Evolutionary conservation across 1,284 basidiomycete genomes (phyloP).

Genomic region (Meira nashicola): DNA sequence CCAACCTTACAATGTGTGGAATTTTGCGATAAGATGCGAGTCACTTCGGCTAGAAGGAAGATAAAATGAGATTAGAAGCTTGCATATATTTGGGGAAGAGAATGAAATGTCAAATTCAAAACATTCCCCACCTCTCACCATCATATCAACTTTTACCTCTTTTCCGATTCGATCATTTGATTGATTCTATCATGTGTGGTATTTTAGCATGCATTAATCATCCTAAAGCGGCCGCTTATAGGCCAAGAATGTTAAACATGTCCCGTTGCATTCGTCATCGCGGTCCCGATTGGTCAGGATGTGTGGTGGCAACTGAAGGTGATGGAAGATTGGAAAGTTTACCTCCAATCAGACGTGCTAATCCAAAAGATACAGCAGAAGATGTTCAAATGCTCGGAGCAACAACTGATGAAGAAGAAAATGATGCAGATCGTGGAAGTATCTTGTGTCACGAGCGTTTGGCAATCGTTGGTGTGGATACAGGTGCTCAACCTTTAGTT

Average conservation of each 20-base stretch:
- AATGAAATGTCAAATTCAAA: too few relatives aligned
- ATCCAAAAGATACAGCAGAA: not conserved
- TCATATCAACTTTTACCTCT: not conserved
- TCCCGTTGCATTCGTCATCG: slow-evolving; percentile 52
- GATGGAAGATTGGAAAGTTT: not conserved
- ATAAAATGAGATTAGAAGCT: too few relatives aligned
- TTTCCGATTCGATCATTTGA: not conserved
- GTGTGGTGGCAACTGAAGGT: slow-evolving; percentile 36
- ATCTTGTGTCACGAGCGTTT: slow-evolving; percentile 59
- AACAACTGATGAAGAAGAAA: slow-evolving; percentile 6
- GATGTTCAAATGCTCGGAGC: not conserved
- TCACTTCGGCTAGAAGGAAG: too few relatives aligned
- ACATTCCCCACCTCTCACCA: too few relatives aligned
- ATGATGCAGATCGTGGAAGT: slow-evolving; percentile 38
- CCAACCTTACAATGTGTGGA: too few relatives aligned
- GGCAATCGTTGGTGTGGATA: slow-evolving; percentile 98
- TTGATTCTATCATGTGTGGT: slow-evolving; percentile 39
- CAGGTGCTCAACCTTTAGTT: slow-evolving; percentile 90
- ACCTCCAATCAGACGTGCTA: not conserved
- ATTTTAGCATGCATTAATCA: slow-evolving; percentile 50
- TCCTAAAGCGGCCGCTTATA: slow-evolving; percentile 47
- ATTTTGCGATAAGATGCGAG: too few relatives aligned
- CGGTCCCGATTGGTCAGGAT: slow-evolving; percentile 52
- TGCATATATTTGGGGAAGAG: too few relatives aligned
- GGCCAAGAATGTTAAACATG: slow-evolving; percentile 49